Evolutionary conservation across 2,329 filamentous ascomycete genomes (phyloP).

Genomic region (Penicillium rolfsii): DNA sequence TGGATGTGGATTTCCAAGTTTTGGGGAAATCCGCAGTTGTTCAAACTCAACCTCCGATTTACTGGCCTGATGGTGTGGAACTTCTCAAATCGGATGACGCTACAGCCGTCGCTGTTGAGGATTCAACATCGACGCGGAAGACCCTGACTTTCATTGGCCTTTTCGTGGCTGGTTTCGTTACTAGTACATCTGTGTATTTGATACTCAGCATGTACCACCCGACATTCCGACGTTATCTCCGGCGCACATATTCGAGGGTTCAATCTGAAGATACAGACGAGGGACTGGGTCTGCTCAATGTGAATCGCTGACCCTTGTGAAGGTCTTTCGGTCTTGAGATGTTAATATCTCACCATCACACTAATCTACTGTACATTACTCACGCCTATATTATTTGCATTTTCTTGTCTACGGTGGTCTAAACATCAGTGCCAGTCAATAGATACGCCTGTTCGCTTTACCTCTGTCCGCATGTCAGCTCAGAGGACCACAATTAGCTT

Average conservation of each 20-base stretch:
- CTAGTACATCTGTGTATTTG: background rate
- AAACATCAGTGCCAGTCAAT: background rate
- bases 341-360: background rate
- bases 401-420: background rate
- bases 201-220: background rate
- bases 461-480: background rate
- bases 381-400: background rate
- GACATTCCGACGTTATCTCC: background rate
- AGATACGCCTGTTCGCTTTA: background rate
- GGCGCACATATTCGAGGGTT: background rate
- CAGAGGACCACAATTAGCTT: no score
- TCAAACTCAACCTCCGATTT: background rate
- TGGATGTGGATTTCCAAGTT: slow-evolving; percentile 31
- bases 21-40: slow-evolving; percentile 21
- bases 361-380: background rate
- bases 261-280: background rate
- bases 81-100: background rate
- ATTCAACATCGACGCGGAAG: background rate
- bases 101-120: background rate
- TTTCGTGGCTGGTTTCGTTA: background rate
- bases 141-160: background rate
- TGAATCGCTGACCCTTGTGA: background rate
- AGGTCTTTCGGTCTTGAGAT: background rate
- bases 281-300: background rate
- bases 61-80: background rate